phyloP scores from a whole-genome alignment of 768 basidiomycete species.

The Phylloporus arenicola region DNA sequence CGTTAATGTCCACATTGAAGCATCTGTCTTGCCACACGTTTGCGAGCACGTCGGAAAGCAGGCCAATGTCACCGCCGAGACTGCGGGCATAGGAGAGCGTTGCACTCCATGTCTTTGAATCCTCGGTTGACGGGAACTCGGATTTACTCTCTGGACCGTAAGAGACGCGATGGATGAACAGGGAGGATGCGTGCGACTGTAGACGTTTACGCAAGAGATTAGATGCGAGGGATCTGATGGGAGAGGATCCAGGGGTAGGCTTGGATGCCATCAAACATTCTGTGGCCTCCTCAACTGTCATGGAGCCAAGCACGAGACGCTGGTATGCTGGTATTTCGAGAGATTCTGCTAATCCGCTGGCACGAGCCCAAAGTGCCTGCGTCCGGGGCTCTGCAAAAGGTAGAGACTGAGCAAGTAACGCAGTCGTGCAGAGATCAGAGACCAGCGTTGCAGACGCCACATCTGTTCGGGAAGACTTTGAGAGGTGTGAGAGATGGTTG shows the following conservation, averaged over 20 bases:
- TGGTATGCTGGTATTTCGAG: slow-evolving; percentile 42
- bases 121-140: slow-evolving; percentile 18
- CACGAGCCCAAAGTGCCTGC: slow-evolving; percentile 39
- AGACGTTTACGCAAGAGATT: slow-evolving; percentile 48
- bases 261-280: slow-evolving; percentile 29
- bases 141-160: slow-evolving; percentile 10
- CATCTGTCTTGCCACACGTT: slow-evolving; percentile 45
- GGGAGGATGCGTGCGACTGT: slow-evolving; percentile 43
- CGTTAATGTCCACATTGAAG: slow-evolving; percentile 24
- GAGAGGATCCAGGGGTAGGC: slow-evolving; percentile 22
- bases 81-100: slow-evolving; percentile 57
- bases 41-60: slow-evolving; percentile 53
- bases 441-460: slow-evolving; percentile 33
- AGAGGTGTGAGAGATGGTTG: slow-evolving; percentile 39
- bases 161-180: slow-evolving; percentile 49
- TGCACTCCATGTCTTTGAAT: slow-evolving; percentile 36
- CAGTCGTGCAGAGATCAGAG: slow-evolving; percentile 51
- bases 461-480: slow-evolving; percentile 1
- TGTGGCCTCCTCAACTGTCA: slow-evolving; percentile 52
- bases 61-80: slow-evolving; percentile 53
- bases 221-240: slow-evolving; percentile 48
- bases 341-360: slow-evolving; percentile 22
- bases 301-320: slow-evolving; percentile 46
- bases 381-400: slow-evolving; percentile 39
- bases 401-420: slow-evolving; percentile 46